Conservation (phyloP, 805 yeast genomes). For the Saitoella complicata region DNA sequence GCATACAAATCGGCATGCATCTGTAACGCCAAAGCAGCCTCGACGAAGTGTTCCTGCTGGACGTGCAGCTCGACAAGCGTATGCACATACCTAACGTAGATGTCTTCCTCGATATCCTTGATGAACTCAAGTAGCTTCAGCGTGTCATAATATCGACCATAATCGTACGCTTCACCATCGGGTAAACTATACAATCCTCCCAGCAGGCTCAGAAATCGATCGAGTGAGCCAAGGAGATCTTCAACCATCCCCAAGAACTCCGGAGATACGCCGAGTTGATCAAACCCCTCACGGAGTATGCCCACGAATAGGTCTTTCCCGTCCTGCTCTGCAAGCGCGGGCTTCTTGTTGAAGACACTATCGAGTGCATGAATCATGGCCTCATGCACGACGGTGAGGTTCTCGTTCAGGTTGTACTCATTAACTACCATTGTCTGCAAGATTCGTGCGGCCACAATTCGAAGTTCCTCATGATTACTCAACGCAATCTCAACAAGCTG, state of each 20-base stretch:
- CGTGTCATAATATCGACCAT: conserved; percentile 68
- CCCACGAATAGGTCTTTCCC: conserved; percentile 42
- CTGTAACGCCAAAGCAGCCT: conserved; percentile 71
- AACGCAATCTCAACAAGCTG: conserved; percentile 52
- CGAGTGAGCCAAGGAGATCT: conserved; percentile 26
- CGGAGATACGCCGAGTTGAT: conserved; percentile 46
- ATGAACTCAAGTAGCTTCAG: conserved; percentile 61
- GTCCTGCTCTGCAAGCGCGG: conserved; percentile 36
- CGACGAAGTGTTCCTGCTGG: conserved; percentile 45
- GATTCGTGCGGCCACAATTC: conserved; percentile 44
- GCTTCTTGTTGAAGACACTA: conserved; percentile 38
- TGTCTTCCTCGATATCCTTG: conserved; percentile 64
- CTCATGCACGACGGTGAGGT: conserved; percentile 41
- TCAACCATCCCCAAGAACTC: conserved; percentile 25
- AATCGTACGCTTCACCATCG: conserved; percentile 66
- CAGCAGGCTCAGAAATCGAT: conserved; percentile 45
- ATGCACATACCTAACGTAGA: conserved; percentile 62
- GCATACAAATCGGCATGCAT: conserved; percentile 57
- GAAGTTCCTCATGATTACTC: conserved; percentile 47
- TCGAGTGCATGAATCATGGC: conserved; percentile 50
- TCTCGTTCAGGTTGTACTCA: conserved; percentile 44
- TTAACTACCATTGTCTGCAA: conserved; percentile 58
- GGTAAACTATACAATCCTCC: conserved; percentile 62
- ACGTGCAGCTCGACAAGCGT: conserved; percentile 54
- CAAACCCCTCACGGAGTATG: conserved; percentile 32